Percentiles rank a stretch among this genome's conserved stretches.
These are phyloP conservation scores for Pezicula carpinea DNA, from an alignment of 2,329 filamentous ascomycete genomes.

Conservation along the genomic window DNA sequence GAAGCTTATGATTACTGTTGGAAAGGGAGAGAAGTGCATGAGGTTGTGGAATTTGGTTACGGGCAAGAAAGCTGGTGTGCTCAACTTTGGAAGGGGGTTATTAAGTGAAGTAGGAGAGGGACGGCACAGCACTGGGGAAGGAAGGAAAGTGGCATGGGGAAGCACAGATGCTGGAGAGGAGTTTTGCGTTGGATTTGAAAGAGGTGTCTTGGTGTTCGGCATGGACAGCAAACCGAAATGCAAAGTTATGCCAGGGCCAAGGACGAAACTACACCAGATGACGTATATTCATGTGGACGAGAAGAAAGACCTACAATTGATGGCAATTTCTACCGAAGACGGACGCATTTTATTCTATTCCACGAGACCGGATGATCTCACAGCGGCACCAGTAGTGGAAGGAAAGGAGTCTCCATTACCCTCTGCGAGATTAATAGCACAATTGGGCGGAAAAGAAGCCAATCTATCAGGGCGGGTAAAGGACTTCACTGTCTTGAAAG, in stretches of 20 bases:
- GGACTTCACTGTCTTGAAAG: constrained; percentile 65
- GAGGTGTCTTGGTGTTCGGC: constrained; percentile 78
- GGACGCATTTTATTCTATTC: constrained; percentile 82
- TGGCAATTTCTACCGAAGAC: constrained; percentile 85
- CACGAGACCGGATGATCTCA: constrained; percentile 49
- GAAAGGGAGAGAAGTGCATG: constrained; percentile 86
- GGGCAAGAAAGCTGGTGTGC: constrained; percentile 87
- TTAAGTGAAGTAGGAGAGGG: constrained; percentile 73
- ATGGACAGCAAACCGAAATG: constrained; percentile 82
- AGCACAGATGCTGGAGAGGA: constrained; percentile 68
- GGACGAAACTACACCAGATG: constrained; percentile 79
- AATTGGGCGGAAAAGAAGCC: constrained; percentile 69
- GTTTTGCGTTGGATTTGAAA: constrained; percentile 85
- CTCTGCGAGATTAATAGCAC: constrained; percentile 64
- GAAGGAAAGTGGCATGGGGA: constrained; percentile 77
- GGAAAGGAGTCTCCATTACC: constrained; percentile 43
- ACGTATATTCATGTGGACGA: constrained; percentile 57
- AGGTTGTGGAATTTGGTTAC: constrained; percentile 95
- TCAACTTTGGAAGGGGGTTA: constrained; percentile 75
- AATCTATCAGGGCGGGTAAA: constrained; percentile 75
- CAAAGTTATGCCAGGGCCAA: constrained; percentile 59
- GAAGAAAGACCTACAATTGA: constrained; percentile 46
- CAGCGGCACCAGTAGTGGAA: constrained; percentile 24
- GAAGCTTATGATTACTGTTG: constrained; percentile 93
- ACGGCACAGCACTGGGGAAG: constrained; percentile 75